Evolutionary conservation across 805 yeast genomes (phyloP), one percentile per base, ranked within the genome.

Genomic region (Millerago galiae): DNA sequence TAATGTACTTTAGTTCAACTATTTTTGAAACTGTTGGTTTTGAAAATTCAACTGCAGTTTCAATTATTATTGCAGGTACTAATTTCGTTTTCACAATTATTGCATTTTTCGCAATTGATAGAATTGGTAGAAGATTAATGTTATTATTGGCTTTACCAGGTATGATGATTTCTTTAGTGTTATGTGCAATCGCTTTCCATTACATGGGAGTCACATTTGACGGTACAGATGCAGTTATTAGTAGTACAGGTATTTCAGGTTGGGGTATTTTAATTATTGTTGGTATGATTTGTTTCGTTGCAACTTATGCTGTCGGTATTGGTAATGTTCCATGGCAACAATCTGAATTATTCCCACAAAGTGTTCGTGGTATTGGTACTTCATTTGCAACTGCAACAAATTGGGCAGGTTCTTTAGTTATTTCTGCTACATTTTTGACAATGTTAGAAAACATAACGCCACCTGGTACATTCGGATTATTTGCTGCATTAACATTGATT

Each of bases 241-340:
- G 46, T 15, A 51, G 60, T 33, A 50, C 50, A 15, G 61, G 68
- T 16, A 79, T 82, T 41, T 66, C 79, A 24, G 80, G 88, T 3
- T 90, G 97, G 96, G 95, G 96, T 16, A 77, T 85, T 48, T 80
- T 90, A 13, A 79, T 91, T 42, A 83, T 93, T 49, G 72, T 89
- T 31, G 81, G 88, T 41, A 89, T 90, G 86, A 87, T 91, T 49
- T 61, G 79, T 33, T 93, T 71, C 59, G 96, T 90, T 36, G 96
- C 95, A 3, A 79, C 83, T 41, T 91, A 90, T 61, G 96, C 97
- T 38, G 70, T 87, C 51, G 98, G 98, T 52, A 86, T 90, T 52
- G 99, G 99, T 66, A 90, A 91, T 62, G 93, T 88, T 42, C 97
- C 98, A 43, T 91, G 99, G 99, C 96, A 91, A 60, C 97, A 93